Evolutionary conservation across 192 early-diverging fungal genomes (phyloP), one percentile per base, ranked within the genome.

Genomic region (Umbelopsis vinacea): DNA sequence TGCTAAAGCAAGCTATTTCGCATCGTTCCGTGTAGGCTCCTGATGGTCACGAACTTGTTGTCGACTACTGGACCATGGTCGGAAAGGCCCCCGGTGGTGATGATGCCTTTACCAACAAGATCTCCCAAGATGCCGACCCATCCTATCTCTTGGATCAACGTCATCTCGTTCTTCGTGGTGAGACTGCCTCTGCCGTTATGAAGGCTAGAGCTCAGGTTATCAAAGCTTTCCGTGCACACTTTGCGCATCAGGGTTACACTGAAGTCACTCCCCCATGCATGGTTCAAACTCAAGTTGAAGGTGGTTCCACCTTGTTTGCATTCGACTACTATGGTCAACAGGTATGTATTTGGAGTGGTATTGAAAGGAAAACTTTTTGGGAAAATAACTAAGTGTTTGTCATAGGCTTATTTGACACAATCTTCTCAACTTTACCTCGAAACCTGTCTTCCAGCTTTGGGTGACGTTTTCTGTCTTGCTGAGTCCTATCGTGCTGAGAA

Each of bases 261-360:
- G 98, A 99, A 82, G 94, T 99, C 17, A 97, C 92, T 14, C 97
- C 98, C n/a, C 98, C 98, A 21, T 89, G 93, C 77, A 94, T 99
- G 95, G 98, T 99, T 24, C 97, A 99, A 86, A 99, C 97, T 46
- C 96, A 98, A 81, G 97, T 97, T 14, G 98, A 99, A 84, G 98
- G 98, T 67, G 98, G 98, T 9, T 90, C 89, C 46, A 98, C 97
- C 9, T 86, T 99, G 67, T 99, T 99, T 67, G 84, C 86, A 52
- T 92, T 99, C 79, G 83, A 98, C 77, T 99, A 99, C 84, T 99
- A 99, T 74, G 97, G 94, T 43, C 93, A 98, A 78, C 81, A 91
- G 79, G 89, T 89, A 75, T 55, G 69, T 40, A 5, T 15, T 46
- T n/a, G 9, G 23, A 0, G 19, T 37, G 15, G 33, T 23, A 57